phyloP scores from a whole-genome alignment of 1,284 basidiomycete genomes.

The Sphaerobolus stellatus region DNA sequence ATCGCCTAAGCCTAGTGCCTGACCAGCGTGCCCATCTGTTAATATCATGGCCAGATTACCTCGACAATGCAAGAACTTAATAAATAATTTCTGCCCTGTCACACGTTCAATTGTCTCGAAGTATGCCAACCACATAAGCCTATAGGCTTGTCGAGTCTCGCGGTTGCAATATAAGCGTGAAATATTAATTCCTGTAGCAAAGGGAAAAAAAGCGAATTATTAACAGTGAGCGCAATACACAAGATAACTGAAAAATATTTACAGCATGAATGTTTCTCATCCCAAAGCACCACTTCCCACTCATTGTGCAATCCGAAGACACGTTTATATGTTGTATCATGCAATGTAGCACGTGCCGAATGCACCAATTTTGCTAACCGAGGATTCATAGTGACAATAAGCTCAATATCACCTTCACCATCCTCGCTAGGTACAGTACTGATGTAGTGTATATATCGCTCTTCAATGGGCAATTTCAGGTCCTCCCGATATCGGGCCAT shows the following conservation, averaged over 20 bases:
- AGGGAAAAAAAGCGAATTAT: too few species aligned
- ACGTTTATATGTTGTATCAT: neutral
- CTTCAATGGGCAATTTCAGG: neutral
- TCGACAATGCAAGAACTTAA: neutral
- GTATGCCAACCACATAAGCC: neutral
- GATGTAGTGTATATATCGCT: conserved; percentile 7
- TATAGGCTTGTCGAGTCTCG: neutral
- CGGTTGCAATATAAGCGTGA: conserved; percentile 2
- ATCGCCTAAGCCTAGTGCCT: neutral
- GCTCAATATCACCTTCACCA: too few species aligned
- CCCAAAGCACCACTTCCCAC: neutral
- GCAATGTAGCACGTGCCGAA: neutral
- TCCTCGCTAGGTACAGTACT: too few species aligned
- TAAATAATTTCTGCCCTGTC: neutral
- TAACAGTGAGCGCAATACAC: neutral
- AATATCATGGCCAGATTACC: neutral
- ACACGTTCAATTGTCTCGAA: conserved; percentile 3
- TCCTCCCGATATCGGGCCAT: neutral
- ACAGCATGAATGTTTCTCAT: neutral
- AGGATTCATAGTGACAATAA: neutral
- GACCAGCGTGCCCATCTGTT: neutral
- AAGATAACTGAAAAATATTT: neutral
- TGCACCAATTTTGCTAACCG: neutral
- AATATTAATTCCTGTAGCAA: neutral
- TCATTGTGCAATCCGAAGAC: neutral